Conservation (phyloP, 2,329 filamentous ascomycete species). For the Alternaria infectoria region DNA sequence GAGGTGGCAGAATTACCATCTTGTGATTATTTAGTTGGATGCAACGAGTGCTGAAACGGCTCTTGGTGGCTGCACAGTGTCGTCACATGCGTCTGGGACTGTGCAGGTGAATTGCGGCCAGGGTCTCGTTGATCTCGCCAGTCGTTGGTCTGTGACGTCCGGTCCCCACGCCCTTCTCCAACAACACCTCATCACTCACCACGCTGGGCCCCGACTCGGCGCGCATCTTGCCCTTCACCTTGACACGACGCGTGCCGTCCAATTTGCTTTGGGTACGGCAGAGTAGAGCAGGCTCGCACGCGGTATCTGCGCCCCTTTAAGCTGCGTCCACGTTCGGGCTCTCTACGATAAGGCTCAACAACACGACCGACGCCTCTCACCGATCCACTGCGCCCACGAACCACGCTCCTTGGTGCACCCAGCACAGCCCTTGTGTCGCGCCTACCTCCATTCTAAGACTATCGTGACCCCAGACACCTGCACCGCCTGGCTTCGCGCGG, state of each 20-base stretch:
- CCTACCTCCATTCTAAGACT: conserved; percentile 7
- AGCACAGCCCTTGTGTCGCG: conserved; percentile 21
- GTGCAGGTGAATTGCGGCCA: conserved; percentile 24
- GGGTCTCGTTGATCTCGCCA: conserved; percentile 21
- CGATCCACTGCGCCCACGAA: conserved; percentile 18
- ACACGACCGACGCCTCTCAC: conserved; percentile 19
- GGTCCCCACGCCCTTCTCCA: conserved; percentile 29
- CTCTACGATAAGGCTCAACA: conserved; percentile 34
- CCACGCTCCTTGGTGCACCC: conserved; percentile 18
- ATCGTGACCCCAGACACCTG: conserved; percentile 6
- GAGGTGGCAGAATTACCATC: background rate
- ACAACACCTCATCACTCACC: conserved; percentile 34
- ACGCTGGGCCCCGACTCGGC: conserved; percentile 24
- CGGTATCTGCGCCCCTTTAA: conserved; percentile 22
- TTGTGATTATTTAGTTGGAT: background rate
- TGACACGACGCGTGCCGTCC: conserved; percentile 45
- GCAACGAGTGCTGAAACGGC: background rate
- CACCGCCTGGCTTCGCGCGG: conserved; percentile 48
- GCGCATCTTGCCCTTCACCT: conserved; percentile 11
- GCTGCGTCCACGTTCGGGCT: conserved; percentile 22
- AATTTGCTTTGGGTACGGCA: conserved; percentile 54
- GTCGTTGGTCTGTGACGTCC: conserved; percentile 23
- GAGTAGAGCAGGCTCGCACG: conserved; percentile 35
- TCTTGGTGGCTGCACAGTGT: conserved; percentile 7
- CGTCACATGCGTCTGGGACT: conserved; percentile 11